These are phyloP conservation scores for Cicer judaicum DNA, from an alignment of 306 rosid species.

Conservation along the genomic window DNA sequence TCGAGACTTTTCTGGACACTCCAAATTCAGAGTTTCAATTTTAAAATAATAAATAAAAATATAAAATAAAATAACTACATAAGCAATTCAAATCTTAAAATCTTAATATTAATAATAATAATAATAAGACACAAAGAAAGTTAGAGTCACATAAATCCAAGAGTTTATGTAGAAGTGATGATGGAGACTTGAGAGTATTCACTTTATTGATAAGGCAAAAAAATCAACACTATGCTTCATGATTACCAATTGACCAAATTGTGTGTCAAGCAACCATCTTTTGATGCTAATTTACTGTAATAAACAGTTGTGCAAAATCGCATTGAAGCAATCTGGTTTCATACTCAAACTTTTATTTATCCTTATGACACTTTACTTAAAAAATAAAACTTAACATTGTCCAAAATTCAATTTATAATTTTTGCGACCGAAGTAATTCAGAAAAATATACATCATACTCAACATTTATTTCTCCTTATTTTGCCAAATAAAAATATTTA, in stretches of 20 bases:
- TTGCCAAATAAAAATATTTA: slow-evolving; percentile 9
- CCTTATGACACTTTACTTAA: neutral
- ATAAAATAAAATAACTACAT: too few relatives aligned
- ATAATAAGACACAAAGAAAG: neutral
- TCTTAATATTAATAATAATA: too few relatives aligned
- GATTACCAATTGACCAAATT: slow-evolving; percentile 44
- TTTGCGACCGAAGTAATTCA: too few relatives aligned
- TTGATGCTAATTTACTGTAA: slow-evolving; percentile 13
- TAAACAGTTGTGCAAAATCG: slow-evolving; percentile 10
- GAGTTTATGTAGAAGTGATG: slow-evolving; percentile 28
- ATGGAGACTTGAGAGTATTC: slow-evolving; percentile 22
- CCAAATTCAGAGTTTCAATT: too few relatives aligned
- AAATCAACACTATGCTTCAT: slow-evolving; percentile 40
- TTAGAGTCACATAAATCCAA: slow-evolving; percentile 34
- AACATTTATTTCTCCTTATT: slow-evolving; percentile 1
- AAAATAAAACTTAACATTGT: too few relatives aligned
- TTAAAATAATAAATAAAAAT: too few relatives aligned
- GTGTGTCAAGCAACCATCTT: slow-evolving; percentile 30
- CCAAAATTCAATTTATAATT: too few relatives aligned
- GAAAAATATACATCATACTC: neutral
- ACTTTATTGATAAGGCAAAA: slow-evolving; percentile 31
- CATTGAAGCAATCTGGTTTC: slow-evolving; percentile 19
- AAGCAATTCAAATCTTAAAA: too few relatives aligned
- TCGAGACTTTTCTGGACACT: too few relatives aligned
- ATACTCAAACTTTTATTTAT: slow-evolving; percentile 6